Percentiles rank a stretch among this genome's conserved stretches.
Conservation (phyloP, 306 rosid genomes). For the Lagenaria siceraria region DNA sequence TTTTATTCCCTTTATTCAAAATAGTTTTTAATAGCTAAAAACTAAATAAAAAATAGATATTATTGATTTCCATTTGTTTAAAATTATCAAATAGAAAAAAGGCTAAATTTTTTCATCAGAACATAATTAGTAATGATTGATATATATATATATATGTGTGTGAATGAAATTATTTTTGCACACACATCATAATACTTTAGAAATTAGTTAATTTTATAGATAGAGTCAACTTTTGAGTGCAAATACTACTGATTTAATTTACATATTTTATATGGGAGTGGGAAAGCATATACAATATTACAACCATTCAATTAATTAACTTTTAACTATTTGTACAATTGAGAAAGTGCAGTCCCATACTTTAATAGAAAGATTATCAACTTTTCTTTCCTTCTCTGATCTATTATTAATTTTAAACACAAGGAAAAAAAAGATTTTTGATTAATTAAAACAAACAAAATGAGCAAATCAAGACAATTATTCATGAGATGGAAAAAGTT, state of each 20-base stretch:
- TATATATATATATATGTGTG: no score
- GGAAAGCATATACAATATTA: not conserved
- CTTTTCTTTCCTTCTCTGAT: not conserved
- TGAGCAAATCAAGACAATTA: not conserved
- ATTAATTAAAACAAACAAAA: not conserved
- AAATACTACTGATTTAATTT: not conserved
- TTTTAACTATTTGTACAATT: not conserved
- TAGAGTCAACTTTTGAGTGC: not conserved
- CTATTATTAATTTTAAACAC: not conserved
- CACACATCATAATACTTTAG: not conserved
- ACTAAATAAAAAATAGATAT: no score
- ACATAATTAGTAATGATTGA: not conserved
- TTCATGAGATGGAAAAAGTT: not conserved
- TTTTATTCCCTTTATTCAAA: not conserved
- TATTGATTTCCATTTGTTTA: no score
- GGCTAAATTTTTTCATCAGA: not conserved
- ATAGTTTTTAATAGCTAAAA: not conserved
- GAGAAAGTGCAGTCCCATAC: not conserved
- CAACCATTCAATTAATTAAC: not conserved
- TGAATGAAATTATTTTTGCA: not conserved
- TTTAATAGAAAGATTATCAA: not conserved
- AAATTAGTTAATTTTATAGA: not conserved
- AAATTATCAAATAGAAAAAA: no score
- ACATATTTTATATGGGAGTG: not conserved
- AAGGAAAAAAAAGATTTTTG: not conserved